phyloP scores from a whole-genome alignment of 2,329 filamentous ascomycete species.

The Colletotrichum melonis region DNA sequence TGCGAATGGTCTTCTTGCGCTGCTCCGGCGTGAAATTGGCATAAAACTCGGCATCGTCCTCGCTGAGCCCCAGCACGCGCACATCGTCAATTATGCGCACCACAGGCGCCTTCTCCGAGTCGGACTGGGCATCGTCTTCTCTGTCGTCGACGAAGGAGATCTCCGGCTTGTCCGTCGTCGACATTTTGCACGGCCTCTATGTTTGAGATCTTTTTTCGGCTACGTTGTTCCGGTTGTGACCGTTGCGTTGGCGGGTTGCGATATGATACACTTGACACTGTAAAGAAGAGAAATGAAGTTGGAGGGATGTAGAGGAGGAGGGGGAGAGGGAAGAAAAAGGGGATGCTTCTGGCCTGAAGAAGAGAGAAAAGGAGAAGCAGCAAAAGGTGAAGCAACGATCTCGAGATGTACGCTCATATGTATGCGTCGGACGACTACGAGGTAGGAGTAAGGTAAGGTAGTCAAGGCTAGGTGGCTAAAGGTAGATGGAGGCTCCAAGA shows the following conservation, averaged over 20 bases:
- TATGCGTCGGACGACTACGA: not conserved
- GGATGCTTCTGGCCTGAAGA: conserved; percentile 16
- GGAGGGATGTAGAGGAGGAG: not conserved
- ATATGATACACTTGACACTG: not conserved
- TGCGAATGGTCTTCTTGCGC: conserved; percentile 40
- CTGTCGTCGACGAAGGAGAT: conserved; percentile 39
- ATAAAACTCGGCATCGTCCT: conserved; percentile 44
- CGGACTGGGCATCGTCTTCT: conserved; percentile 12
- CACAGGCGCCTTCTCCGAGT: conserved; percentile 37
- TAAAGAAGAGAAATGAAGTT: not conserved
- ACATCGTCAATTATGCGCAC: conserved; percentile 43
- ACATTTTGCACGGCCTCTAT: conserved; percentile 2
- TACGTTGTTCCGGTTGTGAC: not conserved
- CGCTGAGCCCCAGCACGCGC: conserved; percentile 43
- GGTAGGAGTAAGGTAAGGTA: not conserved
- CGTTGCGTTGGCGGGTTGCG: not conserved
- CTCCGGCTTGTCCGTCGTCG: conserved; percentile 38
- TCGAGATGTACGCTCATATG: conserved; percentile 21
- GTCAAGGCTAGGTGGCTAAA: not conserved
- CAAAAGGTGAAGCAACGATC: not conserved
- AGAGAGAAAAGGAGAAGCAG: not conserved
- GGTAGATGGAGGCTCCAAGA: not conserved
- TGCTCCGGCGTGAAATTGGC: conserved; percentile 38
- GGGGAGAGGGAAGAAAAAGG: conserved; percentile 2
- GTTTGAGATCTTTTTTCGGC: not conserved